Base-by-base conservation (phyloP, 768 basidiomycete species). In the Auricularia sp. region DNA sequence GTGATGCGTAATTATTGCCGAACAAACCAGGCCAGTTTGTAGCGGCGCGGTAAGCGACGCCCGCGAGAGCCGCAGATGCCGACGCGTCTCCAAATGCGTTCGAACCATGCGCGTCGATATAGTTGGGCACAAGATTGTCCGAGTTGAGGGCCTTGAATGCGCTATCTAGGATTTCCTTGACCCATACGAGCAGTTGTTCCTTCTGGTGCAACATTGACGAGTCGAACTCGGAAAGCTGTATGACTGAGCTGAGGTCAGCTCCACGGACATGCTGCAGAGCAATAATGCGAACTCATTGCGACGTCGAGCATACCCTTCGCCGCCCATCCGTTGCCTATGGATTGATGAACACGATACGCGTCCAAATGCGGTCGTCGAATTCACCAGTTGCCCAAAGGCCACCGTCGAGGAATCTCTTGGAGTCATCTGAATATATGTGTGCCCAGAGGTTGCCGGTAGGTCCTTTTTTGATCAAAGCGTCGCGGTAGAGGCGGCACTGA, bases 401-500 rank as follows among this genome's bases (percentile, higher is more conserved):
- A 51, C 65, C 61, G 70, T 69, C 69, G n/a, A 18, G 47, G 42
- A 65, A 69, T 29, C 39, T 36, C 61, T 66, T 54, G 35, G 65
- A 65, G 1, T 71, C 67, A 64, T 74, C 74, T 6, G 67, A 63
- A 11, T 71, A 63, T 64, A 77, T 79, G 67, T 80, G 79, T 33
- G 68, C 69, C 79, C 79, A 80, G 4, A 79, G 71, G 37, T 68
- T 68, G 35, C 73, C 73, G n/a, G 71, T 72, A n/a, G 72, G 70
- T 18, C 73, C 74, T 39, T 69, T 68, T 2, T 62, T 42, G 37
- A 70, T 66, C 1, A 81, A 72, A 8, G 71, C 71, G 16, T 75
- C 67, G 29, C 79, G 77, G 66, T 81, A 80, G 7, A 79, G 72
- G 21, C 73, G 67, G 63, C 77, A 77, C 68, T 81, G 78, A 45